A percentile compares a stretch with the other conserved stretches of the same genome.
These are phyloP conservation scores for Suillus variegatus DNA, from an alignment of 768 basidiomycete species.

Conservation along the genomic window DNA sequence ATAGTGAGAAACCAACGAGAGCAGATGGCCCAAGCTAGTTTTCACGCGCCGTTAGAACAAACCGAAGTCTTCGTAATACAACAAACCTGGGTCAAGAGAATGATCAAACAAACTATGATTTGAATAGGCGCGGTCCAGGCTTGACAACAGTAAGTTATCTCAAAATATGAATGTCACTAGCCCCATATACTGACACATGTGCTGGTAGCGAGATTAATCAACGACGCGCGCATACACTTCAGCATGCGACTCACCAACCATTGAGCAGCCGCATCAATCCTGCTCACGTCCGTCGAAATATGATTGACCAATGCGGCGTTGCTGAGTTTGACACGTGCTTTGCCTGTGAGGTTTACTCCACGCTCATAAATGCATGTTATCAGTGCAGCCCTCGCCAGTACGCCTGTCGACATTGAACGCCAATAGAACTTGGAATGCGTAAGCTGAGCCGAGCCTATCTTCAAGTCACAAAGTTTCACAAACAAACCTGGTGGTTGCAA, in stretches of 20 bases:
- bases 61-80: not conserved
- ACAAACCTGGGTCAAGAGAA: conserved; percentile 55
- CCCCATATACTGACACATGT: conserved; percentile 35
- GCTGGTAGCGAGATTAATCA: conserved; percentile 26
- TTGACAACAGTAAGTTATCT: conserved; percentile 13
- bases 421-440: conserved; percentile 61
- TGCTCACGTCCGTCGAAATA: conserved; percentile 66
- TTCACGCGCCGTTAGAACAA: not conserved
- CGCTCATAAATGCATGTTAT: conserved; percentile 74
- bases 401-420: conserved; percentile 66
- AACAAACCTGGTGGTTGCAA: conserved; percentile 57
- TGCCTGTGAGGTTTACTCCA: conserved; percentile 63
- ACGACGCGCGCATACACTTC: not conserved
- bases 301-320: conserved; percentile 66
- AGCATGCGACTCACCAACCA: conserved; percentile 61
- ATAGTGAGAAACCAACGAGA: conserved; percentile 67
- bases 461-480: not conserved
- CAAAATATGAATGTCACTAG: not conserved
- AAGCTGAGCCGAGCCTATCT: not conserved
- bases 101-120: conserved; percentile 58
- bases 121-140: conserved; percentile 75
- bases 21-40: conserved; percentile 67
- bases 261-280: conserved; percentile 62
- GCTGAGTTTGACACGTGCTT: conserved; percentile 61
- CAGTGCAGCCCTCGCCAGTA: conserved; percentile 63